Percentiles rank a stretch among this genome's conserved stretches.
Evolutionary conservation across 2,329 filamentous ascomycete species (phyloP).

Genomic region (Cladosporium sphaerospermum): DNA sequence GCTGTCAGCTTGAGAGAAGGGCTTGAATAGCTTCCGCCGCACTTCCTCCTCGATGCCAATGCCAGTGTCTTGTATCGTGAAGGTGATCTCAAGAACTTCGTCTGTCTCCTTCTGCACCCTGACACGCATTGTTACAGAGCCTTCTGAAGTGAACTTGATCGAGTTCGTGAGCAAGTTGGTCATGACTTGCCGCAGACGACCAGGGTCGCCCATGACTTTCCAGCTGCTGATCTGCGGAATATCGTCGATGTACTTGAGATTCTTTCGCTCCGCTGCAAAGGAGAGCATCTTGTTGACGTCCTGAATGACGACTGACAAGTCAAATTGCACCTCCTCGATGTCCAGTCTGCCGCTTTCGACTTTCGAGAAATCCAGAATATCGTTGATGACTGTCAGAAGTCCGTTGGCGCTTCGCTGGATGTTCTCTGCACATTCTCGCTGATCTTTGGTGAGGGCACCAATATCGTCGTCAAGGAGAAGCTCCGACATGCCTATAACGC

Average conservation of each 20-base stretch:
- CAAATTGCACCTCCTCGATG: slow-evolving; percentile 76
- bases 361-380: slow-evolving; percentile 86
- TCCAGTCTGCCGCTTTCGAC: slow-evolving; percentile 71
- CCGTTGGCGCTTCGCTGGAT: slow-evolving; percentile 76
- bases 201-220: slow-evolving; percentile 80
- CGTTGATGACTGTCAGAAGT: slow-evolving; percentile 69
- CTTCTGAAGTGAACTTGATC: slow-evolving; percentile 67
- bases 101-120: slow-evolving; percentile 56
- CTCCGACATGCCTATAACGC: slow-evolving; percentile 75
- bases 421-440: slow-evolving; percentile 68
- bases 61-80: slow-evolving; percentile 69
- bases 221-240: slow-evolving; percentile 57
- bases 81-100: slow-evolving; percentile 62
- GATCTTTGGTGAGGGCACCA: slow-evolving; percentile 54
- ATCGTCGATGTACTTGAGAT: slow-evolving; percentile 64
- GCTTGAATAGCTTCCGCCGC: slow-evolving; percentile 65
- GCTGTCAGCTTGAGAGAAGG: slow-evolving; percentile 75
- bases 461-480: slow-evolving; percentile 59
- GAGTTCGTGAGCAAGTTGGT: slow-evolving; percentile 73
- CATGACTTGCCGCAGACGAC: slow-evolving; percentile 75
- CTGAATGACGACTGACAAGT: slow-evolving; percentile 63
- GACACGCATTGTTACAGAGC: slow-evolving; percentile 61
- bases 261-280: slow-evolving; percentile 75
- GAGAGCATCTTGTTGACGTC: slow-evolving; percentile 84
- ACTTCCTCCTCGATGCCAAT: slow-evolving; percentile 78